Base-by-base conservation (phyloP, 1,139 yeast genomes). In the Candida sp. region DNA sequence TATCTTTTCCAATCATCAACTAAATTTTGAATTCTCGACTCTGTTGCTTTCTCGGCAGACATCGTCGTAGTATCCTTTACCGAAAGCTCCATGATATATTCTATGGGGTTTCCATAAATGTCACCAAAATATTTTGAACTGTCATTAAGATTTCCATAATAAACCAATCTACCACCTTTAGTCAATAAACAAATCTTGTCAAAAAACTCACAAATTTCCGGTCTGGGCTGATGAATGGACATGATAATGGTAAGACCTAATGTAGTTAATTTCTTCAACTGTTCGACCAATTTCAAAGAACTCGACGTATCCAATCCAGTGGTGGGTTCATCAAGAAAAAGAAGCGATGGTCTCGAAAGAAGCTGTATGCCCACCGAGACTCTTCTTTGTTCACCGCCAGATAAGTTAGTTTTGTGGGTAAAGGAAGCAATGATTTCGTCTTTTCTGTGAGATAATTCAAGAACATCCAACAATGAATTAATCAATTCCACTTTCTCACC, bases 1-100 rank as follows among this genome's bases (percentile, higher is more conserved):
- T 40, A 39, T 41, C 15, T 39, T 9, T 68, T 67, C 95, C 96
- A 88, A 11, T 52, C 49, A 1, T 55, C 53, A 0, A 78, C 76
- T 15, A 88, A 68, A 5, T 45, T 39, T 11, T 68, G 59, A 4
- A 87, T 77, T 36, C 84, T 63, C 19, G 52, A 55, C 2, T 60
- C 49, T 0, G 90, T 74, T 22, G 55, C 55, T 2, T 53, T 45
- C 51, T 84, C 87, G 21, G 53, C 55, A 52, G 54, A 76, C 49
- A 46, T 73, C 11, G 60, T 75, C 49, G 69, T 51, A 8, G 79
- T 72, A 59, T 88, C 95, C 25, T 85, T 75, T 35, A 90, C 87
- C 2, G 93, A 80, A 21, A 86, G 59, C 50, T 82, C 87, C 63
- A 88, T 80, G 36, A 86, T 70, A 53, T 71, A 79, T 50, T 86